Evolutionary conservation across 495 filamentous ascomycete genomes (phyloP).

Genomic region (Parathielavia appendiculata): DNA sequence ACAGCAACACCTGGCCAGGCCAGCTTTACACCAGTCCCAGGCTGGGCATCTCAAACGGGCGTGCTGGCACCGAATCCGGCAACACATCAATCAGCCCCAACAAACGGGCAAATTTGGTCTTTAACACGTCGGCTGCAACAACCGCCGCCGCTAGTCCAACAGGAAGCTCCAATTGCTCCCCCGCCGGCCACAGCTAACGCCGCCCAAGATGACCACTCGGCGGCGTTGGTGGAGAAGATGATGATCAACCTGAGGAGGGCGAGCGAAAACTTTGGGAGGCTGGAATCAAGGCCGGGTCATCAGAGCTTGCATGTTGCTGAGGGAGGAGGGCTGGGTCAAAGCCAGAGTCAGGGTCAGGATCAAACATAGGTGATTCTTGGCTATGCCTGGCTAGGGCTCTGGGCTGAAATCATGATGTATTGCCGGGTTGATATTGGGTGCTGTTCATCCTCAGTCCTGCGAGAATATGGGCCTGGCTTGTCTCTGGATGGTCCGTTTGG

Average conservation of each 20-base stretch:
- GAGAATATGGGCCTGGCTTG: background rate
- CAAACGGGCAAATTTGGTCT: background rate
- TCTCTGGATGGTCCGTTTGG: background rate
- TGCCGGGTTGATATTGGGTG: background rate
- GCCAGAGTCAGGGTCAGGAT: background rate
- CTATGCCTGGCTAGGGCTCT: background rate
- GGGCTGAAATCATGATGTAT: background rate
- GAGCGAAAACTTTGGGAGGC: conserved; percentile 16
- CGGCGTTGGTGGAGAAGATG: conserved; percentile 48
- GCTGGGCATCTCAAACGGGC: background rate
- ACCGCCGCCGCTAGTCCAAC: background rate
- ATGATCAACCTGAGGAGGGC: conserved; percentile 40
- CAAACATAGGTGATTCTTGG: background rate
- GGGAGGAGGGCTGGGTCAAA: background rate
- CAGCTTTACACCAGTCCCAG: background rate
- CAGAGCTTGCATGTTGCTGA: background rate
- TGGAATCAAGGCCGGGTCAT: background rate
- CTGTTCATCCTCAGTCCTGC: background rate
- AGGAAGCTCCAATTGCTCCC: background rate
- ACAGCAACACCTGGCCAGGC: background rate
- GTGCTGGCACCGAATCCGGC: conserved; percentile 2
- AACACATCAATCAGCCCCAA: background rate
- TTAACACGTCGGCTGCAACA: background rate
- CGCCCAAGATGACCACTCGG: conserved; percentile 16
- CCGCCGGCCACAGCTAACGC: background rate